Percentiles rank a stretch among this genome's conserved stretches.
Conservation (phyloP, 352 stramenopile genomes). For the Phytophthora hibernalis region DNA sequence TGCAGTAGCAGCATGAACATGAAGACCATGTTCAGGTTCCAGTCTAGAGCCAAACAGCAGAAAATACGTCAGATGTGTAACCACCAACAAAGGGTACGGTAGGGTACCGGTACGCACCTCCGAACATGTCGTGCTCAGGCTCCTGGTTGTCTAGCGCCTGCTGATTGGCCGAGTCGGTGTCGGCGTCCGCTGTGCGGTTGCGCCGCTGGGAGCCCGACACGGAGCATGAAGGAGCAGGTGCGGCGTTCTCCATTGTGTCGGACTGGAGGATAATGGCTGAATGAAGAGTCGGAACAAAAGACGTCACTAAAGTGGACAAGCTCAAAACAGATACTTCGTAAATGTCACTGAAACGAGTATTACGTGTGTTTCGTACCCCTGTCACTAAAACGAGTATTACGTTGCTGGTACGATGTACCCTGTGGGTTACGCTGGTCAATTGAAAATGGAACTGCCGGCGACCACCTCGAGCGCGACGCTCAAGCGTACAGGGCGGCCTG, state of each 20-base stretch:
- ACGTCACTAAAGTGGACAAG: not conserved
- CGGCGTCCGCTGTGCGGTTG: constrained; percentile 18
- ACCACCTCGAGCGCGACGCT: constrained; percentile 4
- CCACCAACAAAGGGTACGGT: not conserved
- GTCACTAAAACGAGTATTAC: constrained; percentile 33
- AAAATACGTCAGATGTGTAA: constrained; percentile 3
- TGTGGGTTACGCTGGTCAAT: not conserved
- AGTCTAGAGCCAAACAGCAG: constrained; percentile 44
- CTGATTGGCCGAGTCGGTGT: constrained; percentile 23
- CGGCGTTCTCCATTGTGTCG: constrained; percentile 45
- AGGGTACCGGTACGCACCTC: constrained; percentile 50
- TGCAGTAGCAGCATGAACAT: constrained; percentile 87
- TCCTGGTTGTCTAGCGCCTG: constrained; percentile 22
- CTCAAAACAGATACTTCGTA: not conserved
- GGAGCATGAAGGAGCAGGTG: constrained; percentile 43
- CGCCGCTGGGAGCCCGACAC: constrained; percentile 44
- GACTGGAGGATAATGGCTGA: constrained; percentile 17
- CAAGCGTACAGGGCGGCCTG: constrained; percentile 78
- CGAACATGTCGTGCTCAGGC: constrained; percentile 86
- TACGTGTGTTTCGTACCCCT: too few species aligned
- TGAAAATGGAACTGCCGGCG: constrained; percentile 24
- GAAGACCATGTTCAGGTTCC: constrained; percentile 88
- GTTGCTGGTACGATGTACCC: not conserved
- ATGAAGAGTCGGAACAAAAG: constrained; percentile 27
- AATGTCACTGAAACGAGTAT: constrained; percentile 30